Conservation (phyloP, 805 yeast species). For the Pichia occidentalis region DNA sequence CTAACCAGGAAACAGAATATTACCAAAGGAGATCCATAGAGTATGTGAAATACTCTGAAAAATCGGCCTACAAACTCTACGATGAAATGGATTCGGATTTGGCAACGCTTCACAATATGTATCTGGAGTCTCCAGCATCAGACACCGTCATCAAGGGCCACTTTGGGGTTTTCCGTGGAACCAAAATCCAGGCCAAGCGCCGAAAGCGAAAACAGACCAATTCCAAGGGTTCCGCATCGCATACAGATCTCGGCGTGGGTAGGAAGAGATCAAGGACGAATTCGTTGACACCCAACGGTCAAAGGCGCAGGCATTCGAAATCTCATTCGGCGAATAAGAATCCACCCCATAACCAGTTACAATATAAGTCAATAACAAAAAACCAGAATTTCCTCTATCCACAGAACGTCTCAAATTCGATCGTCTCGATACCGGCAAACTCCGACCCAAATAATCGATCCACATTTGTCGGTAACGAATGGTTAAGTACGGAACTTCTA, state of each 20-base stretch:
- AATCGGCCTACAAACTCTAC: constrained; percentile 55
- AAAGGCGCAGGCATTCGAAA: not conserved
- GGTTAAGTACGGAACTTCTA: constrained; percentile 64
- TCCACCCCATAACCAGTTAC: no score
- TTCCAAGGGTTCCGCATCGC: no score
- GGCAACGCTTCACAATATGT: constrained; percentile 44
- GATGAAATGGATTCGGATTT: constrained; percentile 77
- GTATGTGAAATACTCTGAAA: constrained; percentile 64
- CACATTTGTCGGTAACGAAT: constrained; percentile 40
- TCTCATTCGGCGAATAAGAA: not conserved
- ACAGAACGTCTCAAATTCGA: constrained; percentile 5
- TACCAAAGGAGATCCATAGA: constrained; percentile 67
- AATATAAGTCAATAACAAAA: not conserved
- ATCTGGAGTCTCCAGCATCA: constrained; percentile 33
- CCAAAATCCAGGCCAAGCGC: constrained; percentile 16
- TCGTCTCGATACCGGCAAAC: constrained; percentile 1
- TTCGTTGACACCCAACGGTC: not conserved
- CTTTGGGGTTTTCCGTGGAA: constrained; percentile 71
- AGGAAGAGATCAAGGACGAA: not conserved
- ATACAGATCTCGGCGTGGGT: not conserved
- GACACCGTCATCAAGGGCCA: constrained; percentile 47
- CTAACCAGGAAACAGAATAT: constrained; percentile 38
- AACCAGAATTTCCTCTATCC: constrained; percentile 6
- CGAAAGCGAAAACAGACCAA: constrained; percentile 19
- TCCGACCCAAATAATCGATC: not conserved